Evolutionary conservation across 1,284 basidiomycete genomes (phyloP), one percentile per base, ranked within the genome.

Genomic region (Heterobasidion occidentale): DNA sequence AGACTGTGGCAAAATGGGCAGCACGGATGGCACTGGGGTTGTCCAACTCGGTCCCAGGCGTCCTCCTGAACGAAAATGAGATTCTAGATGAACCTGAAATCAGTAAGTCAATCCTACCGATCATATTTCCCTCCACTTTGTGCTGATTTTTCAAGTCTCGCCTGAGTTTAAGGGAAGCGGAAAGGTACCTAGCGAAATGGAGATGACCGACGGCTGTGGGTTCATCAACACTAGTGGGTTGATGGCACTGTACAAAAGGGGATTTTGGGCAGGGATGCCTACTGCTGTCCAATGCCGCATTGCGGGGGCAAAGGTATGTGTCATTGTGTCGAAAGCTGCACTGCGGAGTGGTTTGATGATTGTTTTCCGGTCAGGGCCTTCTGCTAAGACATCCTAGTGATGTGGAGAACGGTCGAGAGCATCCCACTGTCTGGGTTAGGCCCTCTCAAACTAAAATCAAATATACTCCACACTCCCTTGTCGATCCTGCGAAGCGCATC

Each of bases 201-300:
- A 70, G 19, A 75, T 78, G 72, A 77, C 76, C 0, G 76, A 78
- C 56, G 76, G 77, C 0, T 76, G 73, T 56, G 77, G 77, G 0
- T 60, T 73, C 27, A 68, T 70, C 0, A 76, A 71, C 51, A 59
- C 62, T 1, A 62, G 65, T 0, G 63, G 71, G 3, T 65, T 74
- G 46, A 51, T 65, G 6, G 27, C 45, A 1, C 55, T 77, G 0
- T 58, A 65, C n/a, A 56, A 67, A 0, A 64, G 61, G 33, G 66
- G 68, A n/a, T 48, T 65, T 0, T 71, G 71, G 66, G 58, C 60
- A 3, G 60, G 61, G 0, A 59, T 64, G 19, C 75, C 76, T 3
- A 70, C 68, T 1, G 76, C 75, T 0, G 59, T 77, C 11, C 77
- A 79, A 55, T 65, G 68, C 54, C 69, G 77, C 3, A 51, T 77